A percentile compares a stretch with the other conserved stretches of the same genome.
These are phyloP conservation scores for Eutrema japonicum DNA, from an alignment of 345 rosid species.

Conservation along the genomic window DNA sequence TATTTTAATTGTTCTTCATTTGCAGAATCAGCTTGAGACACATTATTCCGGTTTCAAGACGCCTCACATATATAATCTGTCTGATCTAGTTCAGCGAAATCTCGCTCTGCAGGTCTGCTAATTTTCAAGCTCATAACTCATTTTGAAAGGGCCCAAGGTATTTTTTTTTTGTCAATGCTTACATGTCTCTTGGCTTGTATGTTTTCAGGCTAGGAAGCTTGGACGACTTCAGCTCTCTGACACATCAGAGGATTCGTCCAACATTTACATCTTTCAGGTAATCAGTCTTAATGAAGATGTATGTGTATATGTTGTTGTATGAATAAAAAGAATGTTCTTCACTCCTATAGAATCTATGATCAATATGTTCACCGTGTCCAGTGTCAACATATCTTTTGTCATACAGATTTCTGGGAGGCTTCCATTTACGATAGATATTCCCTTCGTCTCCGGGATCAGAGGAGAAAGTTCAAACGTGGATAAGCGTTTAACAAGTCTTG, in stretches of 20 bases:
- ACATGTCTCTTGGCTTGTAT: slow-evolving; percentile 32
- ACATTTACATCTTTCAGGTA: slow-evolving; percentile 90
- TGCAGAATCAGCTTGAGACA: slow-evolving; percentile 67
- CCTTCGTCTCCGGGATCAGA: slow-evolving; percentile 71
- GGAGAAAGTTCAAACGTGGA: slow-evolving; percentile 53
- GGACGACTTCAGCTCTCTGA: slow-evolving; percentile 76
- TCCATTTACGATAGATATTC: slow-evolving; percentile 77
- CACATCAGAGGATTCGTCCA: slow-evolving; percentile 63
- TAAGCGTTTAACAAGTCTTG: slow-evolving; percentile 71
- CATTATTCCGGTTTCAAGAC: slow-evolving; percentile 94
- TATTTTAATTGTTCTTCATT: slow-evolving; percentile 21
- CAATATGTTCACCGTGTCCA: slow-evolving; percentile 11
- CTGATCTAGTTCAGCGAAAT: slow-evolving; percentile 81
- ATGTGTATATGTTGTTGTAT: slow-evolving; percentile 1
- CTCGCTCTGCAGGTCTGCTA: slow-evolving; percentile 75
- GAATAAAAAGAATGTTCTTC: background rate
- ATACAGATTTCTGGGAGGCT: slow-evolving; percentile 74
- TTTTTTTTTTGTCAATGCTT: slow-evolving; percentile 20
- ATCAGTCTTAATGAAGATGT: slow-evolving; percentile 24
- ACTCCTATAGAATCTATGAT: slow-evolving; percentile 17
- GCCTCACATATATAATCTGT: slow-evolving; percentile 86
- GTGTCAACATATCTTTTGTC: slow-evolving; percentile 27
- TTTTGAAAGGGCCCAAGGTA: slow-evolving; percentile 15
- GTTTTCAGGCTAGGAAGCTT: slow-evolving; percentile 60
- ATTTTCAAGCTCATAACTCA: slow-evolving; percentile 18